Percentiles rank a stretch among this genome's conserved stretches.
These are phyloP conservation scores for Vitis rupestris DNA, from an alignment of 164 flowering plant genomes.

Conservation along the genomic window DNA sequence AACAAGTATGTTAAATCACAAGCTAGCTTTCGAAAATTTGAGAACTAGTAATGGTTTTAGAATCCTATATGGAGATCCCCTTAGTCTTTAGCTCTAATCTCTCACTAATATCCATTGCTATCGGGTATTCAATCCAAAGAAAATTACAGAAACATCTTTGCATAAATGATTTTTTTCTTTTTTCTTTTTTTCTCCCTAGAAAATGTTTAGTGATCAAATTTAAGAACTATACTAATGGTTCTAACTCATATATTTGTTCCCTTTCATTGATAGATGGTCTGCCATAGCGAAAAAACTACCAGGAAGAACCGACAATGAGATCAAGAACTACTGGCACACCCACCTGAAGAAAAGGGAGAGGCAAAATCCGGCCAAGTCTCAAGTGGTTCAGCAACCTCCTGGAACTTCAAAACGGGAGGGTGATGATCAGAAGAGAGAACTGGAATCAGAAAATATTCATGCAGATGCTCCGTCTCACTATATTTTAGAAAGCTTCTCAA, in stretches of 20 bases:
- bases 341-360: slow-evolving; percentile 13
- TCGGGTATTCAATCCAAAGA: too few relatives aligned
- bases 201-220: too few relatives aligned
- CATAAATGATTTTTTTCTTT: too few relatives aligned
- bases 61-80: background rate
- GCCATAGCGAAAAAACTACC: slow-evolving; percentile 24
- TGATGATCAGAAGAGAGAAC: background rate
- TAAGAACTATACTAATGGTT: background rate
- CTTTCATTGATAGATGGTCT: slow-evolving; percentile 26
- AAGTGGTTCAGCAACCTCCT: background rate
- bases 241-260: background rate
- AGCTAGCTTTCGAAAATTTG: too few relatives aligned
- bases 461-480: background rate
- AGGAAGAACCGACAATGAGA: slow-evolving; percentile 35
- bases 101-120: too few relatives aligned
- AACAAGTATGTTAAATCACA: slow-evolving; percentile 17
- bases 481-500: slow-evolving; percentile 14
- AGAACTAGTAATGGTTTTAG: too few relatives aligned
- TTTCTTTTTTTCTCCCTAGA: background rate
- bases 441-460: background rate
- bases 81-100: background rate
- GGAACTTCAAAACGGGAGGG: background rate
- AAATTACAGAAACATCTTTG: too few relatives aligned
- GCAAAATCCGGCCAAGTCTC: background rate
- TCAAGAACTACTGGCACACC: slow-evolving; percentile 37